phyloP scores from a whole-genome alignment of 163 green algal genomes.

The Scenedesmus sp. region DNA sequence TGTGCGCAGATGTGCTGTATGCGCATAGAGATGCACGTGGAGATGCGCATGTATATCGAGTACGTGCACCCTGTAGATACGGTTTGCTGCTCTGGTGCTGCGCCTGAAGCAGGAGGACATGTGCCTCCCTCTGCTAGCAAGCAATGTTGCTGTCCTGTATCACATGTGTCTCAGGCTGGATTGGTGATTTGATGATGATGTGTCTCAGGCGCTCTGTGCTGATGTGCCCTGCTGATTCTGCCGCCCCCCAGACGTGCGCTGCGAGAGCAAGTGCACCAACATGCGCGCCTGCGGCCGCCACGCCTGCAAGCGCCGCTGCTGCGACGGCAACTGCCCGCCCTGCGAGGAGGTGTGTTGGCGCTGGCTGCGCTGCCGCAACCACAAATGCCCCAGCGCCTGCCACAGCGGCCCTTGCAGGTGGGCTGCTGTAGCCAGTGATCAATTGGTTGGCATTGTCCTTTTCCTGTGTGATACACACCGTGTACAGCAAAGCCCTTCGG shows the following conservation, averaged over 20 bases:
- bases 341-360: conserved; percentile 85
- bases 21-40: neutral
- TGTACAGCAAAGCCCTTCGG: too few relatives aligned
- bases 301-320: conserved; percentile 87
- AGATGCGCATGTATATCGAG: too few relatives aligned
- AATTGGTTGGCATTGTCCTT: too few relatives aligned
- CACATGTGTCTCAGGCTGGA: neutral
- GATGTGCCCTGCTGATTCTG: conserved; percentile 61
- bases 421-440: neutral
- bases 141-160: neutral
- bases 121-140: too few relatives aligned
- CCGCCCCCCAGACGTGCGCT: conserved; percentile 74
- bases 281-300: conserved; percentile 82
- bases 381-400: conserved; percentile 86
- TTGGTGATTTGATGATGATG: neutral
- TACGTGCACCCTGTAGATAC: too few relatives aligned
- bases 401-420: conserved; percentile 77
- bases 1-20: too few relatives aligned
- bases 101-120: too few relatives aligned
- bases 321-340: conserved; percentile 83
- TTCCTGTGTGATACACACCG: too few relatives aligned
- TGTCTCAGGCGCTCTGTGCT: neutral
- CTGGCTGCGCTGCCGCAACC: conserved; percentile 84
- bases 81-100: too few relatives aligned
- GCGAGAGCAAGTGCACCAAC: conserved; percentile 79